Base-by-base conservation (phyloP, 176 grass and related monocot genomes). In the Pontederia crassipes region DNA sequence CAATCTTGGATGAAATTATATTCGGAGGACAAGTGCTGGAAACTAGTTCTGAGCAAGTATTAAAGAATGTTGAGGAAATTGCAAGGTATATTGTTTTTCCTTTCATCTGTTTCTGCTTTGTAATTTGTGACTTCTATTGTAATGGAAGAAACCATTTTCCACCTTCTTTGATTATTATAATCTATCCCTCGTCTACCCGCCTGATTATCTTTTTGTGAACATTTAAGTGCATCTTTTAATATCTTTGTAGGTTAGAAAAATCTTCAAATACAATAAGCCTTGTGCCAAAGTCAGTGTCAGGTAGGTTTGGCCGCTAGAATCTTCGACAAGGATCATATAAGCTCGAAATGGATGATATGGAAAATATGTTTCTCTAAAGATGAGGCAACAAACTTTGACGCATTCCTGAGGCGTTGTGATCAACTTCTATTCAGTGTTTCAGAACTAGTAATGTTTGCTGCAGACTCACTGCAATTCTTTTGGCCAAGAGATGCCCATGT, bases 1-100 rank as follows among this genome's bases (percentile, higher is more conserved):
- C 64, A 11, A 70, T 95, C 76, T 79, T 95, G 71, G 90, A 95
- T 77, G 90, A 95, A 76, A 95, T 95, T 72, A 86, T 95, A 76
- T 51, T 89, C n/a, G 82, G 90, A 9, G 90, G 90, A 28, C 86
- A 83, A 58, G 90, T 95, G 16, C 77, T 83, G 55, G 86, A 95
- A 78, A 89, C 86, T 45, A 89, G 78, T 72, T 95, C 77, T 20
- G 85, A 79, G 59, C 64, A 86, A 67, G 82, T 89, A 70, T 20
- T 86, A 62, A 83, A 70, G 72, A 76, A 72, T 11, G 80, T 95
- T 45, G 82, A 89, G 52, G 90, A 95, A 60, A 89, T 89, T 54
- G 53, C 48, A 20, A 86, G 86, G 86, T 81, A 24, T 45, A 62
- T 75, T 24, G 66, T 35, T 59, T 61, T 77, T 13, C 55, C 65